These are phyloP conservation scores for baker's yeast (Saccharomyces cerevisiae) DNA, from an alignment of 805 yeast genomes.

Conservation along the genomic window DNA sequence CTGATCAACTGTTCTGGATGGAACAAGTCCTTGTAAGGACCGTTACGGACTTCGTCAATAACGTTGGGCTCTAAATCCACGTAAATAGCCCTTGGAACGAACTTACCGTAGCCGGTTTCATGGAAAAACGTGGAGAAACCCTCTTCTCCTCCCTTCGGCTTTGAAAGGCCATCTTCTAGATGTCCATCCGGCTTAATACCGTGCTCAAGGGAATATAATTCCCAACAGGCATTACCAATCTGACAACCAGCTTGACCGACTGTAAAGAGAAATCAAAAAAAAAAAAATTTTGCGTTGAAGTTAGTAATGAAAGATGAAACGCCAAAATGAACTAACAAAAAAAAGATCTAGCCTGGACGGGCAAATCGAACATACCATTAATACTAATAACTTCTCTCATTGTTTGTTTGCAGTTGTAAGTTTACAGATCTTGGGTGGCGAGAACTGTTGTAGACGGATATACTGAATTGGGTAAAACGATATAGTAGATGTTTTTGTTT, in stretches of 20 bases:
- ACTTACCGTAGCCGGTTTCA: conserved; percentile 88
- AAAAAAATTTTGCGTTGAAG: background rate
- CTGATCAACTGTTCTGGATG: conserved; percentile 92
- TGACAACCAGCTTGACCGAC: conserved; percentile 88
- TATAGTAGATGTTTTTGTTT: background rate
- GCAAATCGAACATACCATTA: conserved; percentile 49
- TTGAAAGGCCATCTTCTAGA: conserved; percentile 55
- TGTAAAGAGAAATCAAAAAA: conserved; percentile 3
- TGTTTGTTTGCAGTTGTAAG: background rate
- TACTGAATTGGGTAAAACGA: background rate
- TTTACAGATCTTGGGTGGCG: background rate
- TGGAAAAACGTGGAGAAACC: conserved; percentile 89
- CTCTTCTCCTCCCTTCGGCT: conserved; percentile 85
- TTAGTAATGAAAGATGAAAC: background rate
- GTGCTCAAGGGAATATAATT: conserved; percentile 86
- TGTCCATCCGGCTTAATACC: conserved; percentile 92
- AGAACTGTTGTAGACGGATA: background rate
- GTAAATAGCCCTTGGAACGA: conserved; percentile 90
- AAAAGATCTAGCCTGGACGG: background rate
- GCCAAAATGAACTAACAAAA: background rate
- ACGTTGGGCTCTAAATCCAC: conserved; percentile 95
- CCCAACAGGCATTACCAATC: conserved; percentile 97
- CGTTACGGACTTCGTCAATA: conserved; percentile 88
- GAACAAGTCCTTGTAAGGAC: conserved; percentile 76
- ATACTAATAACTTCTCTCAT: conserved; percentile 87